Conservation (phyloP, 768 basidiomycete genomes). For the Trametes gibbosa region DNA sequence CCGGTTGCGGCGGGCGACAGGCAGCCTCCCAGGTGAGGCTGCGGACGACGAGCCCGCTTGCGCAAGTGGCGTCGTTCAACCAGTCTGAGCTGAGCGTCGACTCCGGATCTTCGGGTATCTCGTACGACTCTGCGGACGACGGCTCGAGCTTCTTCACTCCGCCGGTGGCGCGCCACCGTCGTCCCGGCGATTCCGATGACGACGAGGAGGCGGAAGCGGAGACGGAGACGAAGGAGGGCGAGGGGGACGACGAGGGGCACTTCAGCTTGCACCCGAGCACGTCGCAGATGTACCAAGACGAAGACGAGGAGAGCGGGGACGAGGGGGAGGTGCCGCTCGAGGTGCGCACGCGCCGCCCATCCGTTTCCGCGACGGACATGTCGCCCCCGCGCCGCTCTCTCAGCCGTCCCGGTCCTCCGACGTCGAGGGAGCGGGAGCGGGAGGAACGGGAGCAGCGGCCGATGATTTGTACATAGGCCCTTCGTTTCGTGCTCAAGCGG, state of each 20-base stretch:
- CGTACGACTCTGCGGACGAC: slow-evolving; percentile 27
- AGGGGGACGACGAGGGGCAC: slow-evolving; percentile 20
- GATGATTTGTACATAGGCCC: slow-evolving; percentile 22
- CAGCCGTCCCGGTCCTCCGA: slow-evolving; percentile 6
- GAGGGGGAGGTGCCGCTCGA: slow-evolving; percentile 30
- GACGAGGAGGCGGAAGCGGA: slow-evolving; percentile 14
- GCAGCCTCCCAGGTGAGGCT: slow-evolving; percentile 14
- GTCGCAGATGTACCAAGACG: slow-evolving; percentile 33
- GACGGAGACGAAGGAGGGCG: slow-evolving; percentile 13
- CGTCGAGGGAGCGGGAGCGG: neutral
- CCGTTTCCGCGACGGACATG: slow-evolving; percentile 18
- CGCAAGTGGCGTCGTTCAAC: slow-evolving; percentile 25
- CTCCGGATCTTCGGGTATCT: slow-evolving; percentile 12
- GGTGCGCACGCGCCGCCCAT: slow-evolving; percentile 28
- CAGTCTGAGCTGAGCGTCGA: slow-evolving; percentile 12
- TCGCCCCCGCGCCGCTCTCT: slow-evolving; percentile 18
- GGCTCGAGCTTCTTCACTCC: slow-evolving; percentile 16
- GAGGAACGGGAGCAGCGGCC: slow-evolving; percentile 12
- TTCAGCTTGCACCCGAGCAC: slow-evolving; percentile 30
- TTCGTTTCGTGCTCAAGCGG: neutral
- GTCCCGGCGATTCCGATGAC: slow-evolving; percentile 17
- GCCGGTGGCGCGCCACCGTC: neutral
- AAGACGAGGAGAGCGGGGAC: slow-evolving; percentile 39
- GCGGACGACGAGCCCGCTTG: slow-evolving; percentile 40
- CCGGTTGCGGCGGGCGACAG: neutral